Base-by-base conservation (phyloP, 495 filamentous ascomycete genomes). In the Xylaria flabelliformis region DNA sequence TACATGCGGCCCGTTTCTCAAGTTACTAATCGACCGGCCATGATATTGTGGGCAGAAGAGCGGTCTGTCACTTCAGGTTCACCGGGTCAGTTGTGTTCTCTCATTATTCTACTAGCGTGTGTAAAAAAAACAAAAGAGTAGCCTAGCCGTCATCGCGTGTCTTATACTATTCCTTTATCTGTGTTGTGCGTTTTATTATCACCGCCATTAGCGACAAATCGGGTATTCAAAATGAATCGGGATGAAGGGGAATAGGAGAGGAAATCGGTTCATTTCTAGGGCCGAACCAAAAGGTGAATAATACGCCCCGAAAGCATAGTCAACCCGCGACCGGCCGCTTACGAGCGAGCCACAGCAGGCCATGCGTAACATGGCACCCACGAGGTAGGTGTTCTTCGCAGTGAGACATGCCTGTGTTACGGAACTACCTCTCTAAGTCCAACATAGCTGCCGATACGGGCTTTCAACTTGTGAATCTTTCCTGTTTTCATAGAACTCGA, bases 381-480 rank as follows among this genome's bases (percentile, higher is more conserved):
- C 59, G 69, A 64, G 69, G 62, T 46, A 46, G 32, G 26, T 44
- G 59, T 64, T 50, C 44, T 64, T 64, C 42, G 19, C 42, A 62
- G 56, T 62, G 58, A 32, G 67, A 70, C 67, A 34, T 51, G 58
- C 34, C 46, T 32, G 50, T 64, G 50, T 64, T 29, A 71, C 69
- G 36, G 50, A 71, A 71, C 61, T 48, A 34, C 19, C 9, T 71
- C 59, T 71, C 59, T 71, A 61, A 50, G 61, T 53, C 48, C 59
- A 71, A 26, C 67, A 4, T 44, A 44, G 48, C 61, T 55, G n/a
- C 44, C 65, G 50, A 67, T 36, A 56, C 65, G 34, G 65, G 64
- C 36, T 32, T 55, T 29, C 26, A 21, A 19, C 4, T n/a, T 39
- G 36, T 56, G 9, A 13, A 56, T 56, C 15, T 29, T 29, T 29